Conservation (phyloP, 2,329 filamentous ascomycete genomes). For the Decorospora gaudefroyi region DNA sequence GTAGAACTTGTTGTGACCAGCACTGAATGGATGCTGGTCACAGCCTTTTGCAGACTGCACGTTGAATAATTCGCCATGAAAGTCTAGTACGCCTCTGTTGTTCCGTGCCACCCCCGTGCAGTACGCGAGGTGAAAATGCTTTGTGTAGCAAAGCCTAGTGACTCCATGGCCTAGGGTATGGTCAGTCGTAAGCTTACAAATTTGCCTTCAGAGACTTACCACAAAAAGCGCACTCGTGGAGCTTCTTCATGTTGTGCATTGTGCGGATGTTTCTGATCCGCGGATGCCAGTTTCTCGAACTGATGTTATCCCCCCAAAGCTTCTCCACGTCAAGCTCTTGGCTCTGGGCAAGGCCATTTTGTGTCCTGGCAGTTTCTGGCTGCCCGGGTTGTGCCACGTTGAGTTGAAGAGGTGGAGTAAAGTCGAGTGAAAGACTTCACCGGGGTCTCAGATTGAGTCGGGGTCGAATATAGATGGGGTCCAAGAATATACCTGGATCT, state of each 20-base stretch:
- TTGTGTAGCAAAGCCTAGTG: background rate
- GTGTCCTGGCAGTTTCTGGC: background rate
- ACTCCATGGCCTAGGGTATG: background rate
- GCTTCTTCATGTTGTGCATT: background rate
- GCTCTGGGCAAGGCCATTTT: background rate
- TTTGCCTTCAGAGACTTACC: background rate
- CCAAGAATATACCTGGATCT: too few species aligned
- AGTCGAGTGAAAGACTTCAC: background rate
- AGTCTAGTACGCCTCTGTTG: background rate
- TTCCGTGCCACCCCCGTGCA: background rate
- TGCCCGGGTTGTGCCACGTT: background rate
- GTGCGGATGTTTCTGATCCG: background rate
- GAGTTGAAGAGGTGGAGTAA: background rate
- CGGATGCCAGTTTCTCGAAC: background rate
- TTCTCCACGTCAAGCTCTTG: background rate
- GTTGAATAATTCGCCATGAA: background rate
- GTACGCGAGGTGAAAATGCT: background rate
- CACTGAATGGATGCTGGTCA: background rate
- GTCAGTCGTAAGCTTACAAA: background rate
- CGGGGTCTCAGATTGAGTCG: too few species aligned
- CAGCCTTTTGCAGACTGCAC: background rate
- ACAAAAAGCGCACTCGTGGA: background rate
- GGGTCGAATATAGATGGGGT: too few species aligned
- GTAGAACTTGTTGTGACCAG: background rate
- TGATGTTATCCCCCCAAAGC: background rate